phyloP scores from a whole-genome alignment of 345 rosid species.

The Aethionema arabicum region DNA sequence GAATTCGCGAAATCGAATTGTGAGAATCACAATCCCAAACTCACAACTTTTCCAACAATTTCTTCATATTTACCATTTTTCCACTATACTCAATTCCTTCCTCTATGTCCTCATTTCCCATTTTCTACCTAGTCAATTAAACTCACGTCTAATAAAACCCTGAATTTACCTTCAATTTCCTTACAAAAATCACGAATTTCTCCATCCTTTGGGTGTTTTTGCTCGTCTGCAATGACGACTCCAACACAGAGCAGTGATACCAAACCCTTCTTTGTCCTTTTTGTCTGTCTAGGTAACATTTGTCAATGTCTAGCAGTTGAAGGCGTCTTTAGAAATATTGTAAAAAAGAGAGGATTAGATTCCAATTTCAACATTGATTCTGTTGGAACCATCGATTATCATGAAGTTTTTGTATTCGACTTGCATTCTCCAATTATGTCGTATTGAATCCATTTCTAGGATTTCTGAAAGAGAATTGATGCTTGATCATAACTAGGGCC shows the following conservation, averaged over 20 bases:
- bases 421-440: background rate
- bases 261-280: conserved; percentile 77
- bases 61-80: conserved; percentile 51
- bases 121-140: conserved; percentile 22
- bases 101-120: conserved; percentile 20
- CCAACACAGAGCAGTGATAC: conserved; percentile 41
- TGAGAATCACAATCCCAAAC: conserved; percentile 23
- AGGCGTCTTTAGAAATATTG: conserved; percentile 80
- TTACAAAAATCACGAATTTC: conserved; percentile 24
- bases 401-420: conserved; percentile 54
- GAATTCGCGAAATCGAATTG: too few species aligned
- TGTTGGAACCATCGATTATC: conserved; percentile 85
- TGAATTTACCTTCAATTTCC: background rate
- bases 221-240: conserved; percentile 53
- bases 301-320: conserved; percentile 98
- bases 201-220: conserved; percentile 27
- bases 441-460: background rate
- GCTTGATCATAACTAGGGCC: conserved; percentile 6
- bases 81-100: conserved; percentile 38
- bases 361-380: conserved; percentile 81
- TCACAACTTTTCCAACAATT: conserved; percentile 26
- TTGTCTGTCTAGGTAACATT: conserved; percentile 89
- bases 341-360: conserved; percentile 66
- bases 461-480: background rate
- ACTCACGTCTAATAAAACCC: conserved; percentile 5